Evolutionary conservation across 352 stramenopile genomes (phyloP), one percentile per base, ranked within the genome.

Genomic region (Thalassiosira oceanica): DNA sequence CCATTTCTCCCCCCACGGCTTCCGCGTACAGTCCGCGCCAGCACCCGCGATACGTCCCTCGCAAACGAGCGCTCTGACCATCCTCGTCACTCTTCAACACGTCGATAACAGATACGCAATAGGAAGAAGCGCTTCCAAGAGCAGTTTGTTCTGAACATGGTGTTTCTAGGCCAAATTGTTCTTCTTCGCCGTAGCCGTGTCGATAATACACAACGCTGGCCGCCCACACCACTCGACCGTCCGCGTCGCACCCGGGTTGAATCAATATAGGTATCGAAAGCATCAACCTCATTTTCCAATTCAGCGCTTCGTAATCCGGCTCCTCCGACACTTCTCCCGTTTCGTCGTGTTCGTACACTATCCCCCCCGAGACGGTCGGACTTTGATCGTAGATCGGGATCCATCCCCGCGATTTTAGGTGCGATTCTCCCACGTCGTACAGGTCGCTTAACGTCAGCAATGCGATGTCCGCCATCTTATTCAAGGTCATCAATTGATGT

Each of bases 51-150:
- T 63, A 52, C 26, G 1, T 54, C 16, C 54, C 54, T 52, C 54
- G 37, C 26, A 63, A 23, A 54, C 41, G 41, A 52, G 53, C 15
- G 27, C 53, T 44, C 31, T 53, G 23, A 0, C 53, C 53, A 27
- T 63, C 53, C 28, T 63, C 53, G 41, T 63, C 53, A 18, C 53
- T 63, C 41, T 63, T 63, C 13, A 53, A 29, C 13, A 63, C 37
- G 49, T 63, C 53, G 39, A 63, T 44, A 31, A 63, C 53, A 42
- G 53, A 63, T 31, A 61, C 21, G 31, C 23, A 26, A 27, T n/a
- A n/a, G n/a, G n/a, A n/a, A n/a, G n/a, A n/a, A n/a, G n/a, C n/a
- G n/a, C n/a, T n/a, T n/a, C n/a, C n/a, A n/a, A n/a, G n/a, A n/a
- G n/a, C 20, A 45, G 1, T 1, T 3, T 21, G 1, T 54, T 18